phyloP scores from a whole-genome alignment of 2,329 filamentous ascomycete genomes.

The Rhinocladiella similis region DNA sequence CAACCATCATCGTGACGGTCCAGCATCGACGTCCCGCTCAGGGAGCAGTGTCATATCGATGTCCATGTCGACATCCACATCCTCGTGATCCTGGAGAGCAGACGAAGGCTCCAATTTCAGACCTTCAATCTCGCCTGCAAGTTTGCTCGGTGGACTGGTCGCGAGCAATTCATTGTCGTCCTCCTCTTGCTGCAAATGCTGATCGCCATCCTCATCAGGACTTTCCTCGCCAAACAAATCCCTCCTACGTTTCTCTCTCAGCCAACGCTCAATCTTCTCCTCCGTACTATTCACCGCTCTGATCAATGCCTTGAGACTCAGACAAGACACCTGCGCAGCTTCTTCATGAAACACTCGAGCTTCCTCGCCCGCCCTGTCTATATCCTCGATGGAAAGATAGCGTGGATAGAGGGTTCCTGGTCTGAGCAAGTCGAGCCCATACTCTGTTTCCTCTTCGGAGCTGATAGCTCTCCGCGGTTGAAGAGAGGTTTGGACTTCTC shows the following conservation, averaged over 20 bases:
- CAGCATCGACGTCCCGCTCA: not conserved
- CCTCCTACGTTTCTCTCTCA: conserved; percentile 37
- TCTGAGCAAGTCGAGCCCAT: conserved; percentile 36
- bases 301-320: conserved; percentile 52
- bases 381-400: conserved; percentile 49
- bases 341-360: conserved; percentile 53
- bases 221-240: conserved; percentile 23
- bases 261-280: conserved; percentile 41
- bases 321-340: conserved; percentile 51
- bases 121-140: conserved; percentile 13
- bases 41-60: not conserved
- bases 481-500: conserved; percentile 43
- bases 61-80: conserved; percentile 1
- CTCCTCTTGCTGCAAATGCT: too few species aligned
- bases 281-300: conserved; percentile 54
- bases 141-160: conserved; percentile 14
- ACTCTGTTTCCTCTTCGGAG: conserved; percentile 35
- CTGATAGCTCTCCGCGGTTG: conserved; percentile 37
- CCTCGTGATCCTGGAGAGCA: not conserved
- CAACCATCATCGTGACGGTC: not conserved
- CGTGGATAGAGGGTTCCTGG: conserved; percentile 53
- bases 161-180: not conserved
- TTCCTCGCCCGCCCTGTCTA: conserved; percentile 37
- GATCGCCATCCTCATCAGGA: not conserved
- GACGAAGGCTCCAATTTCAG: conserved; percentile 12